Base-by-base conservation (phyloP, 768 basidiomycete genomes). In the Suillus ampliporus region DNA sequence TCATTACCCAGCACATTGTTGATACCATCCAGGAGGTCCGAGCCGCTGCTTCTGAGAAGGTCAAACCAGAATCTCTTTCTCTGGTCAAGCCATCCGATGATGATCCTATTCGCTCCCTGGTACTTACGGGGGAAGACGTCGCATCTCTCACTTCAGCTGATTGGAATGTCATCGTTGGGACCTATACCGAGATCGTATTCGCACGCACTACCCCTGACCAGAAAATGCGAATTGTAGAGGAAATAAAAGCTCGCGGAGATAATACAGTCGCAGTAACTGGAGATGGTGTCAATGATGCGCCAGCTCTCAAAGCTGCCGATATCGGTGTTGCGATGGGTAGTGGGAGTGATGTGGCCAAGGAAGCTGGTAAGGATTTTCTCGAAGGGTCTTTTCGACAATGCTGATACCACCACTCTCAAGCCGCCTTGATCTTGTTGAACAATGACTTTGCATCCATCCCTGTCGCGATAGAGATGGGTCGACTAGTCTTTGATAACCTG, bases 361-460 rank as follows among this genome's bases (percentile, higher is more conserved):
- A 83, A 59, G 83, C 83, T 10, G 78, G 82, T 67, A 76, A 78
- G 69, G 67, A 64, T 19, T 40, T 4, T 73, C 10, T 65, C 72
- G 11, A 67, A 68, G 48, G 67, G 65, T 56, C 10, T 23, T 23
- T 21, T 40, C 10, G 54, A 56, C 15, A 23, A 40, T 8, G 2
- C 26, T 56, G 14, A 59, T 23, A 9, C 17, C 19, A 23, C 26
- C 50, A 26, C 35, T 37, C 52, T 53, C 9, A 50, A 72, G 72
- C 73, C 66, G 71, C 66, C 50, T 74, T 84, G 52, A 80, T 84
- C 10, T 71, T 85, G 34, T 77, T 82, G 61, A 80, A 84, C 67
- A 81, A 83, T 66, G 79, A 83, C 72, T 82, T 86, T 63, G 74
- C 79, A 10, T 82, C 83, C 6, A 84, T 86, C 64, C 77, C 78